Evolutionary conservation across 2,329 filamentous ascomycete species (phyloP), one percentile per base, ranked within the genome.

Genomic region (Ophiostoma piceae): DNA sequence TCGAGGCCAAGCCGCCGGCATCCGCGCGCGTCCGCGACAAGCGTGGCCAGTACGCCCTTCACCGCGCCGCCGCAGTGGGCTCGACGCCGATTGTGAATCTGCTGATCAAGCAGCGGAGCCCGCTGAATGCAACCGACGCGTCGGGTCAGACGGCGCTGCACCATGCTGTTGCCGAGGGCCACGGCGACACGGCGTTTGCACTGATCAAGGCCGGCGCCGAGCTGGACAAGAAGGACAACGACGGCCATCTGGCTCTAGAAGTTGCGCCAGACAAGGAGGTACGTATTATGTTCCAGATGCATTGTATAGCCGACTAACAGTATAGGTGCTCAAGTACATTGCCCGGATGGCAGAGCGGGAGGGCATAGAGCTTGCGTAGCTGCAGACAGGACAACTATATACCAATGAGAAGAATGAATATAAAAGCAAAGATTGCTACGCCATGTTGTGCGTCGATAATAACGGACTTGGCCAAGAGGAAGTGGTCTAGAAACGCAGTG

Each of bases 141-240:
- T 88, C 92, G 74, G 94, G 94, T 0, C 88, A 91, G 77, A 98
- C 95, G 32, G 90, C 95, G 3, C 82, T 99, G 75, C 95, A 99
- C 80, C 95, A 99, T 77, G 88, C 92, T 14, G 81, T 94, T 73
- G 90, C 90, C 1, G 92, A 95, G 76, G 88, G 88, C 5, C 87
- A 90, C 77, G 89, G 93, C 0, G 93, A 97, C 78, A 88, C 92
- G 3, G 95, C 95, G 0, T 82, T 98, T 66, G 84, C 90, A 26
- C 80, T 99, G 72, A 80, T 99, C 54, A 96, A 92, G 76, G 89
- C 90, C 3, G 95, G 95, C 0, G 94, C 94, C 0, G 93, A 96
- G 76, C 85, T 85, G 14, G 89, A 91, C 73, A 93, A 92, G 80
- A 89, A 86, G 79, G 92, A 94, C 76, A 78, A 75, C 3, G 88